A percentile compares a stretch with the other conserved stretches of the same genome.
These are phyloP conservation scores for Exidia glandulosa DNA, from an alignment of 768 basidiomycete genomes.

Conservation along the genomic window DNA sequence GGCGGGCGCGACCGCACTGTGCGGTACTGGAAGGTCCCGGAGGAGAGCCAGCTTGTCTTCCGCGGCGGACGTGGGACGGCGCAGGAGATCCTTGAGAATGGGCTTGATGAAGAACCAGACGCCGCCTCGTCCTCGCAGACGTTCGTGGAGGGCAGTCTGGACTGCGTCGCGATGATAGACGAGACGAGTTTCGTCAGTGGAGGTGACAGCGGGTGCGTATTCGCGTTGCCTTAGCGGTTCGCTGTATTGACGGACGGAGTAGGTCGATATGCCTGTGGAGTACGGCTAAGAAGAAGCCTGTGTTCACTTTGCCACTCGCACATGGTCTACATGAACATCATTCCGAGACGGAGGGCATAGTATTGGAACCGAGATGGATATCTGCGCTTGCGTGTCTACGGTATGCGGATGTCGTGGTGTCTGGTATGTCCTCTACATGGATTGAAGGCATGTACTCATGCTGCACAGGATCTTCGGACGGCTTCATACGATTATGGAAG, in stretches of 20 bases:
- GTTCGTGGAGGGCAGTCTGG: constrained; percentile 85
- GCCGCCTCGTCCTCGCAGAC: constrained; percentile 31
- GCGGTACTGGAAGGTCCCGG: constrained; percentile 92
- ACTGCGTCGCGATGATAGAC: constrained; percentile 90
- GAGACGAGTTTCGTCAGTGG: constrained; percentile 88
- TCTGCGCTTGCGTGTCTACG: constrained; percentile 71
- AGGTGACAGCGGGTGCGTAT: constrained; percentile 80
- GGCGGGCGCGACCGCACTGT: constrained; percentile 87
- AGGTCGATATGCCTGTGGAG: constrained; percentile 89
- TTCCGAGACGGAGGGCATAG: constrained; percentile 62
- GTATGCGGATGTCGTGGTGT: constrained; percentile 85
- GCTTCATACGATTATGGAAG: constrained; percentile 82
- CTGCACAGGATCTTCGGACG: constrained; percentile 82
- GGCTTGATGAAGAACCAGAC: constrained; percentile 49
- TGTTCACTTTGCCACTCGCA: constrained; percentile 75
- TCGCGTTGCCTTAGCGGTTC: constrained; percentile 1
- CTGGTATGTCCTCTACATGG: constrained; percentile 41
- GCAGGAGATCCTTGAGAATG: constrained; percentile 72
- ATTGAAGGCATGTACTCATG: background rate
- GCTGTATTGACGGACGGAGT: background rate
- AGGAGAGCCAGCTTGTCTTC: constrained; percentile 92
- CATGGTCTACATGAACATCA: constrained; percentile 72
- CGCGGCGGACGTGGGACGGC: constrained; percentile 64
- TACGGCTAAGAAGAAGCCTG: constrained; percentile 87
- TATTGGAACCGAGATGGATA: constrained; percentile 83